Percentiles rank a stretch among this genome's conserved stretches.
phyloP scores from a whole-genome alignment of 148 eudicot genomes.

The Rhododendron simsii region DNA sequence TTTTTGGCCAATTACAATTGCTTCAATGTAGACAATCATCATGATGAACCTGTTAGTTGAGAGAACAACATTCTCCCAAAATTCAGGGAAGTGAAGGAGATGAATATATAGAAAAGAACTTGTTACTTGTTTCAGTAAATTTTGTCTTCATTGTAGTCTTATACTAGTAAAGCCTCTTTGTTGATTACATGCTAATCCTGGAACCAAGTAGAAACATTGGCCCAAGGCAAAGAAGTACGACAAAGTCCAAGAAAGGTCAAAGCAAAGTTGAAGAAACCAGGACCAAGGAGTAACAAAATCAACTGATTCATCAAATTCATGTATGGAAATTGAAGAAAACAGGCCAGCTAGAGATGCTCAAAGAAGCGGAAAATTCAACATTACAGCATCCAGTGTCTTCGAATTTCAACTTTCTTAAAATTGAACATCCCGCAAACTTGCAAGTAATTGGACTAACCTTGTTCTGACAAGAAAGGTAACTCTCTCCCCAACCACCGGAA shows the following conservation, averaged over 20 bases:
- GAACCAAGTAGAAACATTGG: not conserved
- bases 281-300: not conserved
- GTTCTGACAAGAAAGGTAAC: slow-evolving; percentile 89
- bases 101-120: not conserved
- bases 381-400: not conserved
- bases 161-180: not conserved
- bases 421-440: not conserved
- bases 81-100: not conserved
- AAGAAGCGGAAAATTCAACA: not conserved
- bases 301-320: not conserved
- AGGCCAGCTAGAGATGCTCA: not conserved
- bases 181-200: not conserved
- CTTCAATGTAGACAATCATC: not conserved
- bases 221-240: not conserved
- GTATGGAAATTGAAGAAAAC: not conserved
- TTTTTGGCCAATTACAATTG: not conserved
- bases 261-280: not conserved
- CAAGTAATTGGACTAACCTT: slow-evolving; percentile 37
- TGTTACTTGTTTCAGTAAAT: not conserved
- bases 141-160: not conserved
- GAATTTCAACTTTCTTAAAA: not conserved
- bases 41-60: not conserved
- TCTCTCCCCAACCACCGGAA: slow-evolving; percentile 96
- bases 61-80: not conserved
- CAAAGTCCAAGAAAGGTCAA: not conserved